Conservation (phyloP, 495 filamentous ascomycete genomes). For the Penicillium simplicissimum region DNA sequence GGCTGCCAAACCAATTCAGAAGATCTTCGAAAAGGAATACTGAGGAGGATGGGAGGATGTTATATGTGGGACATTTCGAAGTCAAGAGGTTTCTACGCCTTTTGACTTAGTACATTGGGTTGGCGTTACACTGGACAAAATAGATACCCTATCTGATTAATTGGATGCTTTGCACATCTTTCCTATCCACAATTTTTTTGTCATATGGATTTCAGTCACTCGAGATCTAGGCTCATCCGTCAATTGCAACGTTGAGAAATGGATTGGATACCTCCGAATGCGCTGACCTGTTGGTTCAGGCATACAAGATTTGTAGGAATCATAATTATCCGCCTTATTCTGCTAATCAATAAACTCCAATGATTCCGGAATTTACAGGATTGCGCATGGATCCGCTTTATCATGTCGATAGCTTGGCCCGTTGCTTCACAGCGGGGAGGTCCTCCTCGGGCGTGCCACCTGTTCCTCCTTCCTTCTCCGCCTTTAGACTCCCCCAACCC, state of each 20-base stretch:
- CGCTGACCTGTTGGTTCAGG: background rate
- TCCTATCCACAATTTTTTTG: background rate
- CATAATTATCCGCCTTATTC: background rate
- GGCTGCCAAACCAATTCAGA: constrained; percentile 84
- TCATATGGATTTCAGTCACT: background rate
- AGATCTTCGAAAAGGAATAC: constrained; percentile 75
- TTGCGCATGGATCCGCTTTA: background rate
- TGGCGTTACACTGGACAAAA: constrained; percentile 38
- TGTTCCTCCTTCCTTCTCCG: constrained; percentile 22
- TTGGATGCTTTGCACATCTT: background rate
- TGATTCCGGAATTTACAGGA: background rate
- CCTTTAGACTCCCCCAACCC: constrained; percentile 18
- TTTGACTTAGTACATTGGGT: constrained; percentile 22
- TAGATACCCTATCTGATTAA: constrained; percentile 39
- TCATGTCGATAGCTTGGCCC: background rate
- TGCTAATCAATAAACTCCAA: background rate
- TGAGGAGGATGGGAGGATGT: constrained; percentile 24
- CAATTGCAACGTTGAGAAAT: background rate
- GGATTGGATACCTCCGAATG: background rate
- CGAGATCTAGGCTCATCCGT: background rate
- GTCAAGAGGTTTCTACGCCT: constrained; percentile 11
- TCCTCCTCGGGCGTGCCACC: constrained; percentile 10
- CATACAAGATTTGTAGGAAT: background rate
- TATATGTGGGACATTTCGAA: background rate
- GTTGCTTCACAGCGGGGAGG: background rate